Percentiles rank a stretch among this genome's conserved stretches.
Evolutionary conservation across 1,284 basidiomycete species (phyloP).

Genomic region (Phlebopus sp.): DNA sequence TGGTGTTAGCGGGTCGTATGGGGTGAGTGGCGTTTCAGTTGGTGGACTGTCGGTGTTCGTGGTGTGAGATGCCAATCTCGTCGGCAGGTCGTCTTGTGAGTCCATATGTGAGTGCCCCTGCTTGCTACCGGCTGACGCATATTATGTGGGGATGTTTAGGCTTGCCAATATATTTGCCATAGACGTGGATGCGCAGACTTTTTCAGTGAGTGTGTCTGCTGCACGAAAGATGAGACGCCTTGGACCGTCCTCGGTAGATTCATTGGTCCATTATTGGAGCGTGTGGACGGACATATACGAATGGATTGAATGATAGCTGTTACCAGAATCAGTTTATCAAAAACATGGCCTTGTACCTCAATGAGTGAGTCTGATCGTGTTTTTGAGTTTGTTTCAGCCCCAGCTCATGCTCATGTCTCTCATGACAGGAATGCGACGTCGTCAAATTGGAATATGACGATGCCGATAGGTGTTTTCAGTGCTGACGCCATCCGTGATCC

Average conservation of each 20-base stretch:
- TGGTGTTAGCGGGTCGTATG: not conserved
- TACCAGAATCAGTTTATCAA: conserved; percentile 4
- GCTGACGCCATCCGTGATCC: not conserved
- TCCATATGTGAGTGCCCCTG: no score
- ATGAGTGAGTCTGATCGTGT: not conserved
- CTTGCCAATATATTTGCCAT: conserved; percentile 3
- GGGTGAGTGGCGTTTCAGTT: not conserved
- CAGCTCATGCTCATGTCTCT: not conserved
- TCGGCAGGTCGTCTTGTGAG: conserved; percentile 6
- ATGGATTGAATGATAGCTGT: not conserved
- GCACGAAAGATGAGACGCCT: not conserved
- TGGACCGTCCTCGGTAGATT: not conserved
- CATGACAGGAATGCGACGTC: conserved; percentile 8
- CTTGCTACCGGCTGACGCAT: not conserved
- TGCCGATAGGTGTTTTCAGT: conserved; percentile 5
- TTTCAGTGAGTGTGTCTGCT: conserved; percentile 4
- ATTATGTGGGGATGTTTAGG: not conserved
- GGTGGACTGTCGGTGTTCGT: not conserved
- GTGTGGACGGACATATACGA: conserved; percentile 5
- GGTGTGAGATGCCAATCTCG: not conserved
- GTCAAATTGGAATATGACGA: conserved; percentile 1
- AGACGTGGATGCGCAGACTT: conserved; percentile 2
- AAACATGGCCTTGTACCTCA: conserved; percentile 3
- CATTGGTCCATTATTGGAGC: conserved; percentile 8
- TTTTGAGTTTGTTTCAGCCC: not conserved